phyloP scores from a whole-genome alignment of 2,329 filamentous ascomycete genomes.

The Penicillium aurantiogriseum region DNA sequence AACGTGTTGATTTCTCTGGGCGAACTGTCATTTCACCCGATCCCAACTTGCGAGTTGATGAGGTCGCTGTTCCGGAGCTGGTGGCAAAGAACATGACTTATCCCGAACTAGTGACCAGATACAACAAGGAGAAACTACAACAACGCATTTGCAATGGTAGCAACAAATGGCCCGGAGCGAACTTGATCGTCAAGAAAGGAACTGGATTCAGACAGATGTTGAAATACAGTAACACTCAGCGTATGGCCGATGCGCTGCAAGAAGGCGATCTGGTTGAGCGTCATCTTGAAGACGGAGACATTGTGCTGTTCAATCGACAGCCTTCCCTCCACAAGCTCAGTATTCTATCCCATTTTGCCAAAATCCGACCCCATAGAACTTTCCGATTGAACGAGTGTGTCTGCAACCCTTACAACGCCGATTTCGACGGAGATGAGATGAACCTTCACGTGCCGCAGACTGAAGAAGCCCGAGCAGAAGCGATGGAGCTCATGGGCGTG shows the following conservation, averaged over 20 bases:
- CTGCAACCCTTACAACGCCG: slow-evolving; percentile 95
- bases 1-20: slow-evolving; percentile 97
- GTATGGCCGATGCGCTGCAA: slow-evolving; percentile 70
- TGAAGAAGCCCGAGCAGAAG: slow-evolving; percentile 92
- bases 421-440: slow-evolving; percentile 99
- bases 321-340: slow-evolving; percentile 97
- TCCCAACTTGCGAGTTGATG: slow-evolving; percentile 87
- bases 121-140: slow-evolving; percentile 81
- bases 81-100: slow-evolving; percentile 98
- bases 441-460: slow-evolving; percentile 97
- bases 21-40: slow-evolving; percentile 97
- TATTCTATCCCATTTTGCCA: slow-evolving; percentile 94
- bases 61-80: slow-evolving; percentile 85
- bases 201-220: slow-evolving; percentile 70
- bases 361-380: slow-evolving; percentile 90
- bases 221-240: slow-evolving; percentile 69
- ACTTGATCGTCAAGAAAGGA: slow-evolving; percentile 72
- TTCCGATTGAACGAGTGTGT: slow-evolving; percentile 98
- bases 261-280: slow-evolving; percentile 90
- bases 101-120: slow-evolving; percentile 78
- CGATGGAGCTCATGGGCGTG: slow-evolving; percentile 95
- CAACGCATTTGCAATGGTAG: slow-evolving; percentile 73
- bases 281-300: slow-evolving; percentile 90
- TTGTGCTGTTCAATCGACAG: slow-evolving; percentile 96
- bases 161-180: slow-evolving; percentile 81